phyloP scores from a whole-genome alignment of 164 flowering plant species.

The Annona squamosa region DNA sequence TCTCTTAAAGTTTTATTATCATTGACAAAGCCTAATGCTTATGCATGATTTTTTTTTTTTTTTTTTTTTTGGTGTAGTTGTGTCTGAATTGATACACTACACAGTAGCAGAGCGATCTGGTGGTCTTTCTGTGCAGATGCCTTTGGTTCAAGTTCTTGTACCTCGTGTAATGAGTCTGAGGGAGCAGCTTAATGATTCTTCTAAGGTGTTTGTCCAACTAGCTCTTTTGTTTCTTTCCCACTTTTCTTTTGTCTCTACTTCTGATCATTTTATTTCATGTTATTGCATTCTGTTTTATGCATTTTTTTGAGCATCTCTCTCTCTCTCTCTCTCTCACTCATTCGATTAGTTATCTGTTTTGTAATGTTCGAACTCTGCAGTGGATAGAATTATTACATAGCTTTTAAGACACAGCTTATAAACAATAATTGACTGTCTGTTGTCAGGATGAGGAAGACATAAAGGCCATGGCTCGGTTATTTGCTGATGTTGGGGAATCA shows the following conservation, averaged over 20 bases:
- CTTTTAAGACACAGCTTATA: no score
- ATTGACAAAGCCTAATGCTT: neutral
- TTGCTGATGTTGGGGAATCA: constrained; percentile 98
- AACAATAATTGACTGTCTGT: constrained; percentile 1
- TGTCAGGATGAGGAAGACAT: constrained; percentile 96
- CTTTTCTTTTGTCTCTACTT: neutral
- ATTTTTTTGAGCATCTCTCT: neutral
- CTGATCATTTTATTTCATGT: neutral
- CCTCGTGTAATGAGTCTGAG: constrained; percentile 84
- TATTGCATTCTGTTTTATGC: neutral
- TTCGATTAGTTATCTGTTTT: no score
- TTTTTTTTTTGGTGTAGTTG: constrained; percentile 42
- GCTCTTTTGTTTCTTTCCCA: neutral
- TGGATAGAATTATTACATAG: no score
- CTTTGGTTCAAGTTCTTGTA: constrained; percentile 88
- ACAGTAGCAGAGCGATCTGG: constrained; percentile 50
- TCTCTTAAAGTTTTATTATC: neutral
- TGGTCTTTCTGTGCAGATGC: constrained; percentile 71
- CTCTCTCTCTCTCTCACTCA: neutral
- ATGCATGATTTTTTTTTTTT: neutral
- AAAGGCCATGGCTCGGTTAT: constrained; percentile 89
- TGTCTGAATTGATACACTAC: constrained; percentile 92
- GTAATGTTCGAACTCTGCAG: no score
- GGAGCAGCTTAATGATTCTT: constrained; percentile 69
- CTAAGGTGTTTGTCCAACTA: constrained; percentile 46